Evolutionary conservation across 169 alveolate genomes (phyloP), one percentile per base, ranked within the genome.

Genomic region (Plasmodium ovale): DNA sequence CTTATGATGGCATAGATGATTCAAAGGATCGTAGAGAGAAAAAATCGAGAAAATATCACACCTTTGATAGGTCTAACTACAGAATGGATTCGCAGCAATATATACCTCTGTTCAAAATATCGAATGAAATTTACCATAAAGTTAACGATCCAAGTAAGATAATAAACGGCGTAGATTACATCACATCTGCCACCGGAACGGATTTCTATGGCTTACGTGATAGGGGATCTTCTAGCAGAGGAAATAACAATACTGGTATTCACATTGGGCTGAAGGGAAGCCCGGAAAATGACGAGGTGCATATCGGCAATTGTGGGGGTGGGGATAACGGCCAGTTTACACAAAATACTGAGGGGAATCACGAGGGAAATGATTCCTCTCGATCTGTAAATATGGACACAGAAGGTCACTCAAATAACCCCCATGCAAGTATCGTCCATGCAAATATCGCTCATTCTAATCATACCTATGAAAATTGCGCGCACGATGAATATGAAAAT

Each of bases 71-170:
- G 16, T 65, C 49, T 14, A 12, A 23, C 0, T 54, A 82, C 31
- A 82, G 42, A 12, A 42, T 10, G 23, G 68, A 12, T 25, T 51
- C 82, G n/a, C 16, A 65, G 69, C 84, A 82, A 51, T 59, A 60
- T 49, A 42, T 35, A 16, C 84, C 70, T 0, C 19, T 82, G 68
- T 82, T 51, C 29, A 64, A 25, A 49, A 58, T 19, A 9, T 82
- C 44, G 16, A 65, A 33, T 19, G 84, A 82, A 16, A 39, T 56
- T 16, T 67, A 65, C 65, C 64, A 49, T 39, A 33, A 27, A 29
- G 27, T 29, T 1, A 53, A 51, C 23, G 82, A 49, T 53, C 21
- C 70, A 25, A 53, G 9, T 53, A 59, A 37, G 31, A 56, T 49
- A 39, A 54, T n/a, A 25, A 67, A 27, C 33, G 12, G 16, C 49